phyloP scores from a whole-genome alignment of 805 yeast genomes.

The Candida verbasci region DNA sequence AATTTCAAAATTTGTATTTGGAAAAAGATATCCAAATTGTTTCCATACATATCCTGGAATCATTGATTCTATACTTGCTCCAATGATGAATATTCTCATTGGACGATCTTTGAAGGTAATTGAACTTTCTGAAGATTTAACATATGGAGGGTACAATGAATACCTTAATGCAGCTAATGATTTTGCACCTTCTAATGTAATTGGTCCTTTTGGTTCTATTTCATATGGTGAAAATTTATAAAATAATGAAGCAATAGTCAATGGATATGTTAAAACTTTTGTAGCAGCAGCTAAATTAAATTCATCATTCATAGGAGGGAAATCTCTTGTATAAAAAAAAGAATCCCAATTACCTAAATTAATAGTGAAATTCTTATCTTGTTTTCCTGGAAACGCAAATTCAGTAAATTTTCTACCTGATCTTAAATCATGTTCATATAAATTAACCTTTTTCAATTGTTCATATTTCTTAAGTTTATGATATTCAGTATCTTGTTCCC shows the following conservation, averaged over 20 bases:
- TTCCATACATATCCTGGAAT: conserved; percentile 95
- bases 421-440: conserved; percentile 91
- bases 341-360: conserved; percentile 89
- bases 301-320: conserved; percentile 94
- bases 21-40: conserved; percentile 82
- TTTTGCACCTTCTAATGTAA: conserved; percentile 88
- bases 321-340: conserved; percentile 86
- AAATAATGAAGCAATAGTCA: conserved; percentile 78
- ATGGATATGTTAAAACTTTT: conserved; percentile 88
- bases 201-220: conserved; percentile 77
- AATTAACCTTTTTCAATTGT: conserved; percentile 77
- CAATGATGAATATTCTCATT: conserved; percentile 81
- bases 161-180: conserved; percentile 90
- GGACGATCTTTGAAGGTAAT: conserved; percentile 78
- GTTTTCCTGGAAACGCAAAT: conserved; percentile 84
- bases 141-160: conserved; percentile 68
- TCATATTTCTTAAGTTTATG: conserved; percentile 66
- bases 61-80: conserved; percentile 91
- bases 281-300: conserved; percentile 94
- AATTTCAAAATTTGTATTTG: conserved; percentile 75
- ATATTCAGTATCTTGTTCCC: conserved; percentile 76
- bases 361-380: conserved; percentile 68
- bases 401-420: conserved; percentile 94
- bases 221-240: conserved; percentile 85
- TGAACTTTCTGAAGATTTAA: conserved; percentile 41